These are phyloP conservation scores for Pichia sp. DNA, from an alignment of 1,139 yeast genomes.

Conservation along the genomic window DNA sequence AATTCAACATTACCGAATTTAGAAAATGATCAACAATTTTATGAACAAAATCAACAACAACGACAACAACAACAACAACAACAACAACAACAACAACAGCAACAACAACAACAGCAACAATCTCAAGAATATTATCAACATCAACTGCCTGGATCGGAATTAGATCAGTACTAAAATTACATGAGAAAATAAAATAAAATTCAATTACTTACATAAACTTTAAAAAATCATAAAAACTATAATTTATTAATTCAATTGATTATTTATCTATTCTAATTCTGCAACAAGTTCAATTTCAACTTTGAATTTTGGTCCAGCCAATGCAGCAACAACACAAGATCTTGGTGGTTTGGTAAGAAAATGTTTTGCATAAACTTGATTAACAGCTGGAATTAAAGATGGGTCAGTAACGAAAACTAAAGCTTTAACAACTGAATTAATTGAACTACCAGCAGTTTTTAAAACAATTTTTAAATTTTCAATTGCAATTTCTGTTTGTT, in stretches of 20 bases:
- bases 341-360: slow-evolving; percentile 37
- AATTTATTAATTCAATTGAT: slow-evolving; percentile 7
- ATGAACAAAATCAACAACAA: slow-evolving; percentile 5
- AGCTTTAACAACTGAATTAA: slow-evolving; percentile 36
- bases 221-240: not conserved
- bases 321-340: slow-evolving; percentile 34
- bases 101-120: too few relatives aligned
- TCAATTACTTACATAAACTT: too few relatives aligned
- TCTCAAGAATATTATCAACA: slow-evolving; percentile 3
- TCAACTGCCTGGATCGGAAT: too few relatives aligned
- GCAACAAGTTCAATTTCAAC: slow-evolving; percentile 35
- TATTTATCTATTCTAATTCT: slow-evolving; percentile 12
- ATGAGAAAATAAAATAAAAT: too few relatives aligned
- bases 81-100: slow-evolving; percentile 5
- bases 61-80: slow-evolving; percentile 10
- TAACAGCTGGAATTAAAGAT: slow-evolving; percentile 31
- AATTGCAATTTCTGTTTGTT: slow-evolving; percentile 41
- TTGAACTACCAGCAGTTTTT: slow-evolving; percentile 35
- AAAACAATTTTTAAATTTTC: slow-evolving; percentile 39
- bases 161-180: too few relatives aligned
- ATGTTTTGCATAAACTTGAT: slow-evolving; percentile 33
- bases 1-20: slow-evolving; percentile 4
- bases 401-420: slow-evolving; percentile 36
- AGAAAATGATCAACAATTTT: slow-evolving; percentile 7
- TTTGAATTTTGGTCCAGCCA: slow-evolving; percentile 28